Evolutionary conservation across 1,284 basidiomycete genomes (phyloP).

Genomic region (Tetrapyrgos nigripes): DNA sequence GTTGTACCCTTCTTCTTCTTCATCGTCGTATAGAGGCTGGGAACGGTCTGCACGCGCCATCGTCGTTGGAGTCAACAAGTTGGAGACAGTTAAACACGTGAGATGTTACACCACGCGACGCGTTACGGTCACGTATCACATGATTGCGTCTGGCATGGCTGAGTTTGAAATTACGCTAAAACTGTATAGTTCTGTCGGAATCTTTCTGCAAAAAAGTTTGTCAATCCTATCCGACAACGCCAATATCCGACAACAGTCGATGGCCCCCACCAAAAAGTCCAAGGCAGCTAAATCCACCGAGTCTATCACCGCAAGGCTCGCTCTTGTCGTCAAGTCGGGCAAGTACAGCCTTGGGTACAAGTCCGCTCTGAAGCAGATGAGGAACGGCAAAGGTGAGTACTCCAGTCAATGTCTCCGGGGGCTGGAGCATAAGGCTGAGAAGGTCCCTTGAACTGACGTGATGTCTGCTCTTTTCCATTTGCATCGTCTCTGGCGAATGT

Average conservation of each 20-base stretch:
- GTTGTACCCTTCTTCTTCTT: slow-evolving; percentile 44
- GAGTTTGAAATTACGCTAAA: slow-evolving; percentile 30
- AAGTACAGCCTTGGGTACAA: slow-evolving; percentile 96
- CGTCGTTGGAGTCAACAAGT: slow-evolving; percentile 22
- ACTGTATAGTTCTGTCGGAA: slow-evolving; percentile 34
- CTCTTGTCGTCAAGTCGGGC: slow-evolving; percentile 98
- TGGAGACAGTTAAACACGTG: slow-evolving; percentile 12
- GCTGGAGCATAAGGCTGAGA: slow-evolving; percentile 97
- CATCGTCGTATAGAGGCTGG: slow-evolving; percentile 40
- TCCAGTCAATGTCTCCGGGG: slow-evolving; percentile 62
- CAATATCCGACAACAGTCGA: slow-evolving; percentile 43
- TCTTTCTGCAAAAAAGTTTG: background rate
- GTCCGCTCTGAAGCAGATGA: slow-evolving; percentile 98
- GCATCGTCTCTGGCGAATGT: background rate
- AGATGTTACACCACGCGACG: slow-evolving; percentile 9
- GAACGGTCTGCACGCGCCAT: slow-evolving; percentile 32
- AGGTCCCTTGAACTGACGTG: slow-evolving; percentile 84
- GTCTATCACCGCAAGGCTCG: slow-evolving; percentile 94
- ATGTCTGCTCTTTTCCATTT: background rate
- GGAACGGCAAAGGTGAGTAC: slow-evolving; percentile 93
- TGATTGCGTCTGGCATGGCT: slow-evolving; percentile 11
- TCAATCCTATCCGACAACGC: background rate
- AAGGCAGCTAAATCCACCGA: slow-evolving; percentile 92
- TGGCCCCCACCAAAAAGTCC: slow-evolving; percentile 95
- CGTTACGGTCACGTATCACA: background rate